Evolutionary conservation across 257 asterid species (phyloP), one percentile per base, ranked within the genome.

Genomic region (Anisodus tanguticus): DNA sequence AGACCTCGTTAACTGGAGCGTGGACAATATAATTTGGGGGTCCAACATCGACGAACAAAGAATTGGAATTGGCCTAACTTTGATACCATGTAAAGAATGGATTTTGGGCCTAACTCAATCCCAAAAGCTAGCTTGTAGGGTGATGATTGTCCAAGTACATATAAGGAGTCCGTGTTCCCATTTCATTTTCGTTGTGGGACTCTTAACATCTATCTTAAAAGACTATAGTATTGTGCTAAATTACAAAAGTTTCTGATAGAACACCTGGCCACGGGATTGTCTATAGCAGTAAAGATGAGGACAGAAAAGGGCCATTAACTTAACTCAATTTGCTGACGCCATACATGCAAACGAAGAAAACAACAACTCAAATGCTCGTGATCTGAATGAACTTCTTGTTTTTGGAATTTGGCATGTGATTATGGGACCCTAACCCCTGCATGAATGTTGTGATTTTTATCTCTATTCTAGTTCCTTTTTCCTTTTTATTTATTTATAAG

Each of bases 201-300:
- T 22, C 0, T 22, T 22, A 22, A 22, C 26, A 22, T 22, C 35
- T 31, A n/a, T n/a, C 8, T n/a, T 45, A 4, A 71, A n/a, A 1
- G 62, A 11, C 47, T 12, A 3, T 13, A 67, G 1, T 11, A 2
- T 10, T 74, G 17, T 74, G 60, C 80, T 47, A 76, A 13, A 26
- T 51, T 12, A 26, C 81, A 12, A 76, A 76, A 49, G 39, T 1
- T 10, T 51, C n/a, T 76, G 81, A 51, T 51, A 22, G 10, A 76
- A 72, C 80, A 31, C 59, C 11, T 74, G 43, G 80, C 62, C 80
- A 47, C 62, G 80, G 60, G 80, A 47, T 74, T 49, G 80, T 74
- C 6, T 10, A 49, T 22, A 22, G n/a, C 80, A 10, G 6, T 35
- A 11, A 5, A 74, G 9, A 74, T 22, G 45, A 74, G 81, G 60